A percentile compares a stretch with the other conserved stretches of the same genome.
These are phyloP conservation scores for Paecilomyces niveus DNA, from an alignment of 2,329 filamentous ascomycete species.

Conservation along the genomic window DNA sequence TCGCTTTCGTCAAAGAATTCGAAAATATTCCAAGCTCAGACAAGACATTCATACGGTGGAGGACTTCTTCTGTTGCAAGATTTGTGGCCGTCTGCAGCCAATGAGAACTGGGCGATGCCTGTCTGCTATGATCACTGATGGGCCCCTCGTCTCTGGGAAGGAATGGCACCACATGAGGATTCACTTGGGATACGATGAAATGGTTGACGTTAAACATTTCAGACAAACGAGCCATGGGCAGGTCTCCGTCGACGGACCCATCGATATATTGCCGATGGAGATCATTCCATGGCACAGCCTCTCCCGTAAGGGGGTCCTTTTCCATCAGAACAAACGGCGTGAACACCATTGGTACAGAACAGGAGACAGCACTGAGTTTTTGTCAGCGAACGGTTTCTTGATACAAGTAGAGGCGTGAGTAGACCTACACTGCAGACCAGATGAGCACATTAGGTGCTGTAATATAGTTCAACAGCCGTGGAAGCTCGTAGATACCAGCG, in stretches of 20 bases:
- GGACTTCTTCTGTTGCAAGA: constrained; percentile 69
- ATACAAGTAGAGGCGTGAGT: not conserved
- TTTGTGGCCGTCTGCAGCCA: constrained; percentile 64
- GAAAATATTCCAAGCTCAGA: constrained; percentile 75
- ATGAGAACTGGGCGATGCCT: constrained; percentile 25
- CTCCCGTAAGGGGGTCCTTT: constrained; percentile 75
- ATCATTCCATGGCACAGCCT: constrained; percentile 76
- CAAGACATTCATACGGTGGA: constrained; percentile 74
- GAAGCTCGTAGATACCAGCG: constrained; percentile 78
- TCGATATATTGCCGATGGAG: constrained; percentile 84
- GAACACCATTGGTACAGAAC: constrained; percentile 84
- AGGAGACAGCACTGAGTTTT: constrained; percentile 64
- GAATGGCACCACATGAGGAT: constrained; percentile 88
- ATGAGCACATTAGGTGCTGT: constrained; percentile 92
- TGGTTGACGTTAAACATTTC: constrained; percentile 99
- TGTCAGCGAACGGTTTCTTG: constrained; percentile 7
- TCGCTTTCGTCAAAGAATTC: constrained; percentile 68
- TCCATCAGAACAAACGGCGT: constrained; percentile 70
- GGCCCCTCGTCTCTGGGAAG: constrained; percentile 62
- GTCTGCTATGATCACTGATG: constrained; percentile 19
- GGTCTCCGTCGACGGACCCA: constrained; percentile 87
- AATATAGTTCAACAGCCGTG: constrained; percentile 81
- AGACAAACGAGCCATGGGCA: constrained; percentile 80
- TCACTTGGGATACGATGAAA: constrained; percentile 95
- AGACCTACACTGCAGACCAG: constrained; percentile 75